Evolutionary conservation across 2,329 filamentous ascomycete genomes (phyloP).

Genomic region (Colletotrichum navitas): DNA sequence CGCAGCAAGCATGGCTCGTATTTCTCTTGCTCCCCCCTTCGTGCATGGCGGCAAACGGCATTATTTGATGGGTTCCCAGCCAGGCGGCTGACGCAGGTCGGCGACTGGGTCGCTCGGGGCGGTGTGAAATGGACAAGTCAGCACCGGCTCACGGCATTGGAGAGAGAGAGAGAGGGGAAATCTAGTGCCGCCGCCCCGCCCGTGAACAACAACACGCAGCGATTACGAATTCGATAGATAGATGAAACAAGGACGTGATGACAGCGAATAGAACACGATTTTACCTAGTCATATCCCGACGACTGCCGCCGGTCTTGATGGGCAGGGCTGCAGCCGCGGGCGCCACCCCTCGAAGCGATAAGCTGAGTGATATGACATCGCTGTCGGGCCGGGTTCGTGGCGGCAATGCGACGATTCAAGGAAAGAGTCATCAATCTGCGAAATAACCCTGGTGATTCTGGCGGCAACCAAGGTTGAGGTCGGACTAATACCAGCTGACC

Average conservation of each 20-base stretch:
- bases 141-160: constrained; percentile 20
- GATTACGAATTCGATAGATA: constrained; percentile 29
- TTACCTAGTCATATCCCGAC: constrained; percentile 15
- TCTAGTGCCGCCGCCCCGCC: constrained; percentile 1
- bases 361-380: constrained; percentile 1
- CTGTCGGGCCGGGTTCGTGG: constrained; percentile 8
- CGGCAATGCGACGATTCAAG: constrained; percentile 29
- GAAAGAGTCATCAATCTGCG: constrained; percentile 6
- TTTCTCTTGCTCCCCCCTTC: neutral
- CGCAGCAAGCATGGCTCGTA: neutral
- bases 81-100: constrained; percentile 34
- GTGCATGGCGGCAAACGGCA: constrained; percentile 34
- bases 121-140: constrained; percentile 36
- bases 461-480: neutral
- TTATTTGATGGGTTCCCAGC: constrained; percentile 30
- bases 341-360: constrained; percentile 13
- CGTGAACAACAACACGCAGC: neutral
- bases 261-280: constrained; percentile 27
- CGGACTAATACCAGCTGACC: constrained; percentile 17
- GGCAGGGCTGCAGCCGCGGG: neutral
- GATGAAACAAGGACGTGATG: constrained; percentile 31
- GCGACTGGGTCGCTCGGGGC: constrained; percentile 26
- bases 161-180: neutral
- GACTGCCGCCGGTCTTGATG: constrained; percentile 27
- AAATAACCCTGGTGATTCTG: constrained; percentile 1